phyloP scores from a whole-genome alignment of 2,329 filamentous ascomycete genomes.

The Penicillium freii region DNA sequence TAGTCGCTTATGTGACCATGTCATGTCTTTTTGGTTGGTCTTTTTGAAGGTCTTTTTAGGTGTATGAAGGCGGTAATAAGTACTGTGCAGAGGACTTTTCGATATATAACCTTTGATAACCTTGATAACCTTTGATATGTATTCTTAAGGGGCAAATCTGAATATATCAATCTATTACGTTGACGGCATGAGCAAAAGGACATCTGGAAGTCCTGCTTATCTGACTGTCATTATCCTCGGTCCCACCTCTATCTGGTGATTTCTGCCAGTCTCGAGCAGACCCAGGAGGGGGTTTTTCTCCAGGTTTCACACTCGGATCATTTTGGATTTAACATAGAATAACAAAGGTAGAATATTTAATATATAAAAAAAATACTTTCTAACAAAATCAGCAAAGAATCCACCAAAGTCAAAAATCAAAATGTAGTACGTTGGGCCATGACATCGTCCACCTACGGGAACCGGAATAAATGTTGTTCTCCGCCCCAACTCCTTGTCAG shows the following conservation, averaged over 20 bases:
- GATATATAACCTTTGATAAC: too few species aligned
- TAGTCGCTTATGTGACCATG: too few species aligned
- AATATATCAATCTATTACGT: background rate
- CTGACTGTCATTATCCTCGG: background rate
- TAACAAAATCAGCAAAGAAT: background rate
- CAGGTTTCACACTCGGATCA: slow-evolving; percentile 1
- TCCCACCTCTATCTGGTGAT: slow-evolving; percentile 4
- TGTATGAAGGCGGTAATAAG: too few species aligned
- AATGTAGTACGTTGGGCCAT: slow-evolving; percentile 8
- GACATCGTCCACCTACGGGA: slow-evolving; percentile 9
- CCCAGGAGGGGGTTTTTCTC: background rate
- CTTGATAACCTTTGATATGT: too few species aligned
- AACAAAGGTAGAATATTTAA: too few species aligned
- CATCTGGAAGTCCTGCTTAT: background rate
- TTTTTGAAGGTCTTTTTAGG: too few species aligned
- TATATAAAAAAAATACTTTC: background rate
- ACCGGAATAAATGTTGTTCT: slow-evolving; percentile 29
- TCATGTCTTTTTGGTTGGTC: too few species aligned
- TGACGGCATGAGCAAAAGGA: too few species aligned
- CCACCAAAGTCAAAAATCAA: background rate
- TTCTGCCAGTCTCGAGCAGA: slow-evolving; percentile 5
- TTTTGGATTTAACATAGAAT: background rate
- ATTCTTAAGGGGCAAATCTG: background rate
- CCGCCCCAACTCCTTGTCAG: slow-evolving; percentile 35
- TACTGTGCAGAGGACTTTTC: too few species aligned